Conservation (phyloP, 768 basidiomycete species). For the Russula ochroleuca region DNA sequence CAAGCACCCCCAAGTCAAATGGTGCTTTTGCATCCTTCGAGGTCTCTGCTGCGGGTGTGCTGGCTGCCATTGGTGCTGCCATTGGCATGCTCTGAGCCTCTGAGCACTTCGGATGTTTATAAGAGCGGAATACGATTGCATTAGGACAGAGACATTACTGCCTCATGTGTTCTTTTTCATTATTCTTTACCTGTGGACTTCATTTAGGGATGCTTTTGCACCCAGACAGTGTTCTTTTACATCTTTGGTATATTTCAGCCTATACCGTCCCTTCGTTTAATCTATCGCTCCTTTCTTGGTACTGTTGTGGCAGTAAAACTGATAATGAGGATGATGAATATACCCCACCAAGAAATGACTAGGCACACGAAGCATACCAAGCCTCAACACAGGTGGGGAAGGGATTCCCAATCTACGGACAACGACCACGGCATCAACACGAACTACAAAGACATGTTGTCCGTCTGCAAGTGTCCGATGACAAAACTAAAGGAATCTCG, state of each 20-base stretch:
- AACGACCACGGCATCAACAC: slow-evolving; percentile 24
- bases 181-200: neutral
- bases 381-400: slow-evolving; percentile 25
- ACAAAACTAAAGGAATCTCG: neutral
- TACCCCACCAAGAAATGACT: slow-evolving; percentile 24
- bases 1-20: slow-evolving; percentile 8
- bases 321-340: neutral
- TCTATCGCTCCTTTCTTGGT: slow-evolving; percentile 19
- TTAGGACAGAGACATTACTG: slow-evolving; percentile 11
- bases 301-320: neutral
- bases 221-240: neutral
- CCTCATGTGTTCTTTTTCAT: neutral
- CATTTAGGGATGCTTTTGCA: slow-evolving; percentile 4
- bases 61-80: slow-evolving; percentile 23
- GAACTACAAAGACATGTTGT: slow-evolving; percentile 16
- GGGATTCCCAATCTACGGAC: slow-evolving; percentile 17
- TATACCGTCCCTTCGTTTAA: slow-evolving; percentile 26
- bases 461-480: slow-evolving; percentile 27
- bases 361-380: slow-evolving; percentile 9
- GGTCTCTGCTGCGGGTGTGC: slow-evolving; percentile 20
- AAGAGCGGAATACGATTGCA: neutral
- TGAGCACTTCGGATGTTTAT: slow-evolving; percentile 6
- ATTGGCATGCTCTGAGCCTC: slow-evolving; percentile 27
- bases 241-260: slow-evolving; percentile 5
- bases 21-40: slow-evolving; percentile 14